Conservation (phyloP, 805 yeast species). For the Debaryomyces hansenii region DNA sequence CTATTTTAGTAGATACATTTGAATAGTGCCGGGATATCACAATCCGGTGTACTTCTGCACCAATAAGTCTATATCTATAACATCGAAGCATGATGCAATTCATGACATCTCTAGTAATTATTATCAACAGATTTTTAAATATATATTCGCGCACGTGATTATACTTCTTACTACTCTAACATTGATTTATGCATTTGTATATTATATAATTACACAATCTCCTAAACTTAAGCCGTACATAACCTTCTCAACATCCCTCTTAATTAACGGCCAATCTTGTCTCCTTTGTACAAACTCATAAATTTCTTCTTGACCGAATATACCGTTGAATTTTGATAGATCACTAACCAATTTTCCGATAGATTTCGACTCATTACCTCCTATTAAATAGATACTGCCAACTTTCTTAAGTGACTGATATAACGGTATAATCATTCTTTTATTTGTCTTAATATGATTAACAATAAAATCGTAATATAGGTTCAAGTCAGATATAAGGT, state of each 20-base stretch:
- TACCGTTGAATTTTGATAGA: constrained; percentile 80
- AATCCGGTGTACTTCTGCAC: too few species aligned
- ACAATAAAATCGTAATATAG: constrained; percentile 69
- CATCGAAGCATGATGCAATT: background rate
- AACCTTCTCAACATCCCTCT: constrained; percentile 84
- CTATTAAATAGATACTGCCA: constrained; percentile 78
- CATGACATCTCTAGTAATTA: background rate
- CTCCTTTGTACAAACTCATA: constrained; percentile 87
- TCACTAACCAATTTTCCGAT: constrained; percentile 83
- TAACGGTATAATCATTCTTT: constrained; percentile 69
- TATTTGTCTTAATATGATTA: constrained; percentile 49
- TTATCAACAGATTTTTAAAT: background rate
- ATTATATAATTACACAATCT: constrained; percentile 53
- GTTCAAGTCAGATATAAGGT: constrained; percentile 79
- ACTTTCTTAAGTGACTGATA: constrained; percentile 80
- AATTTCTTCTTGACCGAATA: constrained; percentile 90
- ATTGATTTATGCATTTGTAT: background rate
- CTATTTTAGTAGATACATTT: too few species aligned
- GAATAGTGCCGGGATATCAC: too few species aligned
- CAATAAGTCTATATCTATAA: background rate
- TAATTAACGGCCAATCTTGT: constrained; percentile 79
- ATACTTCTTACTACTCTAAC: background rate
- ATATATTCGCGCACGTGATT: background rate
- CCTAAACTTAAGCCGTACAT: constrained; percentile 86
- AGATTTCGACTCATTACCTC: constrained; percentile 72